A percentile compares a stretch with the other conserved stretches of the same genome.
These are phyloP conservation scores for Piromyces sp. DNA, from an alignment of 192 early-diverging fungal genomes.

Conservation along the genomic window DNA sequence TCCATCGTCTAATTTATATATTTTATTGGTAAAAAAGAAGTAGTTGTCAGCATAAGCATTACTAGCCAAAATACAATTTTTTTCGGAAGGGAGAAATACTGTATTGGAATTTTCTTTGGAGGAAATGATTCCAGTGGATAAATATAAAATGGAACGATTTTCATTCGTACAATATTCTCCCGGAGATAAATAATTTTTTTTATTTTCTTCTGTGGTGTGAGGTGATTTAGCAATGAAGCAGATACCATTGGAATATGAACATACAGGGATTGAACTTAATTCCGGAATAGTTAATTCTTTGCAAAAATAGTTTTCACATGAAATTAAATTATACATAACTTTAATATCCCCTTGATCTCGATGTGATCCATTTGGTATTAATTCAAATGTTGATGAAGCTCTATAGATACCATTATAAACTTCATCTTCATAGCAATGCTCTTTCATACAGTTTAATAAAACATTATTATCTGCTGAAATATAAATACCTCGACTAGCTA, in stretches of 20 bases:
- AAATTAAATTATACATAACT: background rate
- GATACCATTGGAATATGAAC: background rate
- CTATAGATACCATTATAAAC: background rate
- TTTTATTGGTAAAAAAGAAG: background rate
- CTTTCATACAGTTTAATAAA: background rate
- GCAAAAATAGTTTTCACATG: background rate
- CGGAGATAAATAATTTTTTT: background rate
- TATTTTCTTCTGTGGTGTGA: background rate
- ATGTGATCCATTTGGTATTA: background rate
- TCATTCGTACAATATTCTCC: background rate
- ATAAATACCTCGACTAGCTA: background rate
- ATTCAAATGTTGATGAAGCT: background rate
- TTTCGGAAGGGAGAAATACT: background rate
- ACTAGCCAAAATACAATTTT: background rate
- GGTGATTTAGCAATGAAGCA: background rate
- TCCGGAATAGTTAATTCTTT: background rate
- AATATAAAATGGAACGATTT: background rate
- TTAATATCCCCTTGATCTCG: background rate
- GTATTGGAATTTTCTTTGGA: background rate
- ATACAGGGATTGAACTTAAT: background rate
- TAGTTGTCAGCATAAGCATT: background rate
- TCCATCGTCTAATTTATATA: background rate
- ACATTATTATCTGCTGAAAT: background rate
- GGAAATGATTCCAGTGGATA: background rate
- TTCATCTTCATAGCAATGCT: background rate